A percentile compares a stretch with the other conserved stretches of the same genome.
phyloP scores from a whole-genome alignment of 1,284 basidiomycete genomes.

The Erythrobasidium hasegawianum region DNA sequence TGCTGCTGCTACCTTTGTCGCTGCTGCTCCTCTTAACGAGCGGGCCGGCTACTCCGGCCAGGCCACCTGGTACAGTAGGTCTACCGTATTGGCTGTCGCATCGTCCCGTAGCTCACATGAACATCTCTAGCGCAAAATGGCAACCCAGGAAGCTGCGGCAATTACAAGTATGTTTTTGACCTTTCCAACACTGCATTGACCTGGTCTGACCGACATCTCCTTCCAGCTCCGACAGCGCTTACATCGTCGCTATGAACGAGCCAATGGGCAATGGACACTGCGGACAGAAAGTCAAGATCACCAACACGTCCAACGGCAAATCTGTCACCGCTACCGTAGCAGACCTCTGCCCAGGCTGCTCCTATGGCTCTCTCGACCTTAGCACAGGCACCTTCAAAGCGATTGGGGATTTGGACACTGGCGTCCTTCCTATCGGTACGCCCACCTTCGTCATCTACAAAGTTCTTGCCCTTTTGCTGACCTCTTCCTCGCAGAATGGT shows the following conservation, averaged over 20 bases:
- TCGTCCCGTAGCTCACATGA: no score
- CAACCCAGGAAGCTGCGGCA: slow-evolving; percentile 19
- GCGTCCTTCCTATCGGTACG: slow-evolving; percentile 57
- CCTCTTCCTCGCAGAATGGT: slow-evolving; percentile 2
- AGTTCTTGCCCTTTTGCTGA: slow-evolving; percentile 5
- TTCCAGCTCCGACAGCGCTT: slow-evolving; percentile 29
- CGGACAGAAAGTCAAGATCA: slow-evolving; percentile 63
- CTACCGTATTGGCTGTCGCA: no score
- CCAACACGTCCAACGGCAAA: slow-evolving; percentile 59
- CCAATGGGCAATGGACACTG: slow-evolving; percentile 54
- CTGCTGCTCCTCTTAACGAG: slow-evolving; percentile 29
- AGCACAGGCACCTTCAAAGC: slow-evolving; percentile 66
- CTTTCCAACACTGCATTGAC: no score
- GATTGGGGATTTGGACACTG: slow-evolving; percentile 59
- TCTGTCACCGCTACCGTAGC: slow-evolving; percentile 60
- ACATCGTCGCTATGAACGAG: slow-evolving; percentile 62
- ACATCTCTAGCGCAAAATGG: slow-evolving; percentile 8
- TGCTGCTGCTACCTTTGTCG: slow-evolving; percentile 30
- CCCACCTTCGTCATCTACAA: not conserved
- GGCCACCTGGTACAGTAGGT: slow-evolving; percentile 22
- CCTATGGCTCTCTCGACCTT: slow-evolving; percentile 67
- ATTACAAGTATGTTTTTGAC: no score
- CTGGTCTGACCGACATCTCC: no score
- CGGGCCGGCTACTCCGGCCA: slow-evolving; percentile 13
- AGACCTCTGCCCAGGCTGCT: slow-evolving; percentile 5